Evolutionary conservation across 2,329 filamentous ascomycete genomes (phyloP).

Genomic region (Ambrosiella xylebori): DNA sequence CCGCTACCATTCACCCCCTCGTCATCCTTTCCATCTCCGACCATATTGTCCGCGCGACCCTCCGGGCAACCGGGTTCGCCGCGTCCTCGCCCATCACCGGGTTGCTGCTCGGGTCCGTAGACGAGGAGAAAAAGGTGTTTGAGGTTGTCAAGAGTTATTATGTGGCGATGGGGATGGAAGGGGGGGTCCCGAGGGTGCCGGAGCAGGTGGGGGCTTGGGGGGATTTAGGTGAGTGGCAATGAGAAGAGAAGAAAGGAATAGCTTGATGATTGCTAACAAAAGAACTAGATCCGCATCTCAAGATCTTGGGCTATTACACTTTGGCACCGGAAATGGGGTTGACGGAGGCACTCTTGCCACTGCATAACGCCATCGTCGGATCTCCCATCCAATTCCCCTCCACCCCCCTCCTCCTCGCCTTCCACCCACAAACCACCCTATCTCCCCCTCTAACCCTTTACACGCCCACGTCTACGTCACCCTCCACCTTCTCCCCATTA

Average conservation of each 20-base stretch:
- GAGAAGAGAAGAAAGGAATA: too few relatives aligned
- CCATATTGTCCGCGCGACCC: conserved; percentile 79
- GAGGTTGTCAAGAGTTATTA: too few relatives aligned
- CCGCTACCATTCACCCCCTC: conserved; percentile 76
- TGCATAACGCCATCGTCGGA: conserved; percentile 45
- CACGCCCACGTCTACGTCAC: conserved; percentile 34
- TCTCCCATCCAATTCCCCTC: not conserved
- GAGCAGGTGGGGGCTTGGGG: too few relatives aligned
- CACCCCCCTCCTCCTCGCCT: conserved; percentile 68
- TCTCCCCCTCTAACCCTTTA: conserved; percentile 56
- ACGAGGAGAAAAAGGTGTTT: not conserved
- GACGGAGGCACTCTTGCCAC: too few relatives aligned
- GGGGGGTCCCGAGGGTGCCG: too few relatives aligned
- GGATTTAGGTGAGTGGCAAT: too few relatives aligned
- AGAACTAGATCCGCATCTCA: too few relatives aligned
- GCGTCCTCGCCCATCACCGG: not conserved
- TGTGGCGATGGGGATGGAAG: too few relatives aligned
- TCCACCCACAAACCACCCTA: conserved; percentile 49
- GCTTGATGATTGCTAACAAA: too few relatives aligned
- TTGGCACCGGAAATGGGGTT: too few relatives aligned
- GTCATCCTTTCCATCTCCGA: conserved; percentile 94
- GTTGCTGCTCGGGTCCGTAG: conserved; percentile 42
- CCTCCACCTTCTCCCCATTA: not conserved
- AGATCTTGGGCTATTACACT: too few relatives aligned
- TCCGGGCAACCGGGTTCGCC: conserved; percentile 33